Evolutionary conservation across 768 basidiomycete genomes (phyloP), one percentile per base, ranked within the genome.

Genomic region (Pleurotus tuoliensis): DNA sequence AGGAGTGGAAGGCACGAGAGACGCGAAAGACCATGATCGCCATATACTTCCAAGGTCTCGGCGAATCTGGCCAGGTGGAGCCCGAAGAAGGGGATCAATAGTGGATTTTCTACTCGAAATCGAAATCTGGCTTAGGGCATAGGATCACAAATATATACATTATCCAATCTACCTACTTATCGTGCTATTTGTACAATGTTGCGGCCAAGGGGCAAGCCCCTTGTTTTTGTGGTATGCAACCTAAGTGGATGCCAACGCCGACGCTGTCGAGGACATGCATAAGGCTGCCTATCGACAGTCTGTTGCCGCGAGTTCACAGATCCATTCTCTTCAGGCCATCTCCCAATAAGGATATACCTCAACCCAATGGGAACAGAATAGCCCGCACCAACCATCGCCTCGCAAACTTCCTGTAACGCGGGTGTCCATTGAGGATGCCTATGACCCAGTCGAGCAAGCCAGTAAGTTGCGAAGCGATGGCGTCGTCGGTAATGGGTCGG

Each of bases 1-100:
- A 72, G 45, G 85, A 87, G 69, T 81, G 78, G 73, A 82, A 78
- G 63, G 68, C 68, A 15, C 70, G 75, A 16, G 75, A 73, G 11
- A 62, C 78, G 30, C 68, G 73, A 12, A 67, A 61, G 34, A 72
- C 71, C 13, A 63, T 68, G n/a, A 75, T 70, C 8, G 63, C 67
- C 11, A 55, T 86, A 55, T 80, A 72, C 47, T 66, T 87, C 40
- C 77, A 79, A 57, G 76, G 76, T 37, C 70, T 59, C 4, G 59
- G 16, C 57, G 62, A 46, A 57, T 56, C 30, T 49, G 58, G 49
- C 41, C 13, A 13, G 34, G 69, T 59, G 3, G 59, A 34, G 30
- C 8, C 30, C 30, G 30, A 34, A 9, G 30, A 9, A 34, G 30
- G 30, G 8, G 11, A 34, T 11, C 7, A 9, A 11, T 34, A 34